Evolutionary conservation across 1,139 yeast genomes (phyloP), one percentile per base, ranked within the genome.

Genomic region (Kluyveromyces sp.): DNA sequence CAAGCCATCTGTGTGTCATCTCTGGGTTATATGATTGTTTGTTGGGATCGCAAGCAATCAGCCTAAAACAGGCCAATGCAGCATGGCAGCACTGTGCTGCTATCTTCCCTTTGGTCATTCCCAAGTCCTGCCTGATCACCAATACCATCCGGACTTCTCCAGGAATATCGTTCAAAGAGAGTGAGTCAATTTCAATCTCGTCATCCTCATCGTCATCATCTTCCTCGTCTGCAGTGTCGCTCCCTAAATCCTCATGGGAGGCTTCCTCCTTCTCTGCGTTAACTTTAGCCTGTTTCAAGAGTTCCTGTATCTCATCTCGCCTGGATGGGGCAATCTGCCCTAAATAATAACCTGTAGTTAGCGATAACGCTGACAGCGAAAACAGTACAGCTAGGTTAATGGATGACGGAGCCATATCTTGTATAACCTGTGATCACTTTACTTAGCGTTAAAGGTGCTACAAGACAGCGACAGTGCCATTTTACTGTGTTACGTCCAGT

Each of bases 11-110:
- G n/a, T 67, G 64, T 7, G 81, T 70, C 74, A 83, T 65, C 18
- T 68, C 68, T 4, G 79, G 75, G 52, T 82, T 81, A 55, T 68
- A 80, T 2, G 85, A 79, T 3, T 69, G 72, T 33, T 57, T 54
- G 7, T 72, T 65, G 7, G 74, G 67, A 4, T 77, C 73, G 33
- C 74, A 70, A 20, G 75, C 68, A 61, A 87, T 83, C 49, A 80
- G 71, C 58, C 83, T 81, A 65, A 85, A 92, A 52, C 94, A 78
- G 0, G 94, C 92, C 39, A 92, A 71, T 0, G 98, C 94, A n/a
- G 98, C 98, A 67, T 92, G 99, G 42, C 88, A 83, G 63, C 97
- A 89, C 63, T 92, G 99, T 1, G 98, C 98, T 1, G 97, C 97
- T 1, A 86, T 84, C 62, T 94, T 94, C 30, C 98, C 98, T 65